Conservation (phyloP, 1,284 basidiomycete genomes). For the Singerocomus rubriflavus region DNA sequence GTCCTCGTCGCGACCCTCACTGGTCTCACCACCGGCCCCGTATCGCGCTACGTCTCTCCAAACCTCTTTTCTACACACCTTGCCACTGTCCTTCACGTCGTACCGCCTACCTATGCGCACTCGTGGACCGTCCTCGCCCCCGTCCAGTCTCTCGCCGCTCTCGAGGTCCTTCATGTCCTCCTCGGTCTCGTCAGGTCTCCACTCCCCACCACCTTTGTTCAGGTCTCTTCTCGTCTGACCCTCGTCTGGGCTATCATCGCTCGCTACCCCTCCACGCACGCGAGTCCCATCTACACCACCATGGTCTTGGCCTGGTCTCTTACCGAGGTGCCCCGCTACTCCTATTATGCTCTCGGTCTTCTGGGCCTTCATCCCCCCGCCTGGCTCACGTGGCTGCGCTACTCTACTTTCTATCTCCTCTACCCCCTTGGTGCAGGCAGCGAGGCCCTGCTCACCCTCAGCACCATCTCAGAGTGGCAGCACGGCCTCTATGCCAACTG, state of each 20-base stretch:
- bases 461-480: constrained; percentile 63
- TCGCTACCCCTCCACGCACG: constrained; percentile 52
- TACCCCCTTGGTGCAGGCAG: constrained; percentile 92
- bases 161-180: constrained; percentile 83
- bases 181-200: constrained; percentile 85
- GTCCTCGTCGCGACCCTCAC: constrained; percentile 51
- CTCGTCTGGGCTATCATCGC: constrained; percentile 80
- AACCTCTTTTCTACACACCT: constrained; percentile 28
- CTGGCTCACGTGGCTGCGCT: constrained; percentile 67
- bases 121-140: constrained; percentile 65
- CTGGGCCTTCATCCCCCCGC: constrained; percentile 37
- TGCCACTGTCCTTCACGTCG: constrained; percentile 34
- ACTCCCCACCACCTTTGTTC: constrained; percentile 77
- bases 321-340: constrained; percentile 91
- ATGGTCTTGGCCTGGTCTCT: constrained; percentile 95
- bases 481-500: constrained; percentile 35
- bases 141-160: constrained; percentile 78
- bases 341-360: constrained; percentile 81
- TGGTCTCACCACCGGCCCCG: not conserved
- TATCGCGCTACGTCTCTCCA: not conserved
- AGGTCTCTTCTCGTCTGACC: constrained; percentile 85
- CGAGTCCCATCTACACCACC: constrained; percentile 80
- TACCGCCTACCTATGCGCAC: constrained; percentile 50
- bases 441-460: constrained; percentile 83
- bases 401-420: constrained; percentile 90